phyloP scores from a whole-genome alignment of 768 basidiomycete species.

The Pisolithus orientalis region DNA sequence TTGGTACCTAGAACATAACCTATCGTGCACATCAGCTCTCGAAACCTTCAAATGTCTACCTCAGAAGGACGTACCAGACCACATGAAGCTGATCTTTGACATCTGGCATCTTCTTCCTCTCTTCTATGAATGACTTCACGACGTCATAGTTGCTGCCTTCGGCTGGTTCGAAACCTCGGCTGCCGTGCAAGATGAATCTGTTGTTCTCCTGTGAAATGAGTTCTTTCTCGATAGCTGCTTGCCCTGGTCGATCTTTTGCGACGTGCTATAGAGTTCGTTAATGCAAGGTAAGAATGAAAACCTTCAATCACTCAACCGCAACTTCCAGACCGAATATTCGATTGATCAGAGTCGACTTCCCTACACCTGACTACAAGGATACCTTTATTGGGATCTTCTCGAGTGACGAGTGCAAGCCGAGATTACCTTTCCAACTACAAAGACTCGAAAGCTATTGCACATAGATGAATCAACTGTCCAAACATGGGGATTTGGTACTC shows the following conservation, averaged over 20 bases:
- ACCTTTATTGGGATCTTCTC: neutral
- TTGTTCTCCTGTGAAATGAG: slow-evolving; percentile 6
- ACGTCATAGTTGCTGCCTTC: neutral
- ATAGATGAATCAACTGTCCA: too few species aligned
- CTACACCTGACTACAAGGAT: slow-evolving; percentile 1
- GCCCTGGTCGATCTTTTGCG: neutral
- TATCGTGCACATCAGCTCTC: neutral
- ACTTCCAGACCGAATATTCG: neutral
- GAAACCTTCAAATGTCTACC: neutral
- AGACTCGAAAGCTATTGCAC: neutral
- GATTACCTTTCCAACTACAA: neutral
- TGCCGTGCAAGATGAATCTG: slow-evolving; percentile 11
- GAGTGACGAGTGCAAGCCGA: neutral
- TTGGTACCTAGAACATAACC: slow-evolving; percentile 1
- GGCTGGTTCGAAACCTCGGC: slow-evolving; percentile 12
- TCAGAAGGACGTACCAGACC: slow-evolving; percentile 5
- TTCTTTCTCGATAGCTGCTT: slow-evolving; percentile 8
- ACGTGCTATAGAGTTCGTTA: neutral
- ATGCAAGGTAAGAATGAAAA: neutral
- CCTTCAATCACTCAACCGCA: neutral
- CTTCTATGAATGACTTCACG: slow-evolving; percentile 7
- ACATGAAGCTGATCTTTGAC: slow-evolving; percentile 9
- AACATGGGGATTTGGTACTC: too few species aligned
- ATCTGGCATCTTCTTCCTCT: neutral
- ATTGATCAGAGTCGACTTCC: slow-evolving; percentile 4